Conservation (phyloP, 2,329 filamentous ascomycete species). For the Scedosporium dehoogii region DNA sequence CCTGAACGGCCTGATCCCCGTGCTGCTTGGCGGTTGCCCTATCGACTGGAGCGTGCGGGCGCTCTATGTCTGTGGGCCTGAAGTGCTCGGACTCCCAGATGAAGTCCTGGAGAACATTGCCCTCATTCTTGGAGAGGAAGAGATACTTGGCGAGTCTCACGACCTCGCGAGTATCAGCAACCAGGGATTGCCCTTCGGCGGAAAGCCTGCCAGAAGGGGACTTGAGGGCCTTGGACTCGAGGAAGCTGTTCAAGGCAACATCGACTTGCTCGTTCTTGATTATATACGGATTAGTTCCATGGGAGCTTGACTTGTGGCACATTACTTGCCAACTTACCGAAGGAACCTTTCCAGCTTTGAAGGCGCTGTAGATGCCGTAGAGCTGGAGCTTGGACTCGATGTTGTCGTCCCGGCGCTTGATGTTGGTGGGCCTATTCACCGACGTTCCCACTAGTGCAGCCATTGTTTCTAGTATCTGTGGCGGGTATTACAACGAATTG, state of each 20-base stretch:
- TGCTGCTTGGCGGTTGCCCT: conserved; percentile 75
- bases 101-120: conserved; percentile 90
- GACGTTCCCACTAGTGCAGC: conserved; percentile 6
- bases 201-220: conserved; percentile 71
- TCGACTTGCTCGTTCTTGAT: conserved; percentile 87
- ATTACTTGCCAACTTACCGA: conserved; percentile 48
- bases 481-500: not conserved
- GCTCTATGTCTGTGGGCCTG: conserved; percentile 48
- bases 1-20: conserved; percentile 72
- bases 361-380: conserved; percentile 82
- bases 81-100: conserved; percentile 86
- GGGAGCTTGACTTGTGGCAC: not conserved
- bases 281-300: not conserved
- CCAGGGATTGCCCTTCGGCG: conserved; percentile 66
- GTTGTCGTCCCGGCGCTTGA: conserved; percentile 70
- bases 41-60: conserved; percentile 57
- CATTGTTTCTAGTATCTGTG: not conserved
- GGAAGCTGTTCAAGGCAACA: conserved; percentile 80
- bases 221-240: conserved; percentile 59
- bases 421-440: conserved; percentile 66
- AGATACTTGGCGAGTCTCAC: conserved; percentile 78
- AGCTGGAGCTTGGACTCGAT: conserved; percentile 91
- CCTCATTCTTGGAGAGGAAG: conserved; percentile 86
- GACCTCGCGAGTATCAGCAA: conserved; percentile 68
- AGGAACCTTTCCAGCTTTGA: conserved; percentile 80